A percentile compares a stretch with the other conserved stretches of the same genome.
phyloP scores from a whole-genome alignment of 495 filamentous ascomycete genomes.

The Podospora appendiculata region DNA sequence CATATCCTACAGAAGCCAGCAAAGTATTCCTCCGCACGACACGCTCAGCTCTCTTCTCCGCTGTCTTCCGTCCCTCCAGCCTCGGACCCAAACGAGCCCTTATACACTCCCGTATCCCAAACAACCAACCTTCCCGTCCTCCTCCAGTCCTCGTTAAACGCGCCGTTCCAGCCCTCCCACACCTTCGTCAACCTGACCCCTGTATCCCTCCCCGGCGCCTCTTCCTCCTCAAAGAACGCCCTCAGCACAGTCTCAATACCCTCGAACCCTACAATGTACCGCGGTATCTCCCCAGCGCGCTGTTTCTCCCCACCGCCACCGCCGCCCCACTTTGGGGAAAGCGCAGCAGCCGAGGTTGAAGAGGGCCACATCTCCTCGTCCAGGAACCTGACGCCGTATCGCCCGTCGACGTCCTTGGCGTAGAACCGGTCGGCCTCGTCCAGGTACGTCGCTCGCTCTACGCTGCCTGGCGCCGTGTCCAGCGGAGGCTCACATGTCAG shows the following conservation, averaged over 20 bases:
- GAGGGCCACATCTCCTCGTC: constrained; percentile 30
- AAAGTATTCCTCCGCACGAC: too few species aligned
- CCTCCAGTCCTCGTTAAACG: constrained; percentile 83
- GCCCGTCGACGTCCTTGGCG: not conserved
- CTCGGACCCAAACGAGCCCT: not conserved
- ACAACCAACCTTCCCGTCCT: constrained; percentile 80
- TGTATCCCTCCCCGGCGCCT: constrained; percentile 38
- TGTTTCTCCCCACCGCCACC: not conserved
- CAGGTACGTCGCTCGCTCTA: constrained; percentile 53
- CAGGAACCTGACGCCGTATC: constrained; percentile 47
- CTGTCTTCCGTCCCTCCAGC: too few species aligned
- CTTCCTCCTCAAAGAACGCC: constrained; percentile 31
- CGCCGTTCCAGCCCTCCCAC: constrained; percentile 72
- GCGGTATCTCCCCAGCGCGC: constrained; percentile 39
- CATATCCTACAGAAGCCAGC: too few species aligned
- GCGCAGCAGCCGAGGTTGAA: not conserved
- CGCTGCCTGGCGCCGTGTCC: constrained; percentile 39
- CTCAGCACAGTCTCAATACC: constrained; percentile 36
- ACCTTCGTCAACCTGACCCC: constrained; percentile 42
- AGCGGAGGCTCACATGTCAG: constrained; percentile 88
- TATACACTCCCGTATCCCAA: constrained; percentile 47
- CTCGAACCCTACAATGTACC: constrained; percentile 50
- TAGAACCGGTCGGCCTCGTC: constrained; percentile 95
- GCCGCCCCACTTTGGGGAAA: not conserved
- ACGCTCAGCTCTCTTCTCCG: too few species aligned